Evolutionary conservation across 306 rosid species (phyloP).

Genomic region (Castanea mollissima): DNA sequence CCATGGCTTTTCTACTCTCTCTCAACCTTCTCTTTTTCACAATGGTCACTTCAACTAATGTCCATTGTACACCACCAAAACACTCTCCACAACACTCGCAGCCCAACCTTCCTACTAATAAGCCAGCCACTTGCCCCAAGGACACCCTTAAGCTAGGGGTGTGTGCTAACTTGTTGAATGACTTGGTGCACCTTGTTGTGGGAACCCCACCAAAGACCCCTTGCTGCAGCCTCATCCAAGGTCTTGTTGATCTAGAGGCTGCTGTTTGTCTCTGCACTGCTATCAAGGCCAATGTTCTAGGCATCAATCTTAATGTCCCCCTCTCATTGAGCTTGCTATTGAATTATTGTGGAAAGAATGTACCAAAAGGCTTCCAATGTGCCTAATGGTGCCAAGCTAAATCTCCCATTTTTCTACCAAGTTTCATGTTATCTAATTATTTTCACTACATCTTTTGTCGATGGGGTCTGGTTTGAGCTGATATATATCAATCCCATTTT

Average conservation of each 20-base stretch:
- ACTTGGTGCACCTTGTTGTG: slow-evolving; percentile 26
- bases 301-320: slow-evolving; percentile 48
- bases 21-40: slow-evolving; percentile 27
- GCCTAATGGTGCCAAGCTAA: no score
- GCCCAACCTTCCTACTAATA: neutral
- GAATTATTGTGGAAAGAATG: slow-evolving; percentile 46
- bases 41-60: slow-evolving; percentile 11
- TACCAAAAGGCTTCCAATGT: no score
- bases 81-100: neutral
- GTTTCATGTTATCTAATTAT: no score
- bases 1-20: slow-evolving; percentile 20
- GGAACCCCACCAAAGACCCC: slow-evolving; percentile 45
- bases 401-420: no score
- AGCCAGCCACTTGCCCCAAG: slow-evolving; percentile 31
- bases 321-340: slow-evolving; percentile 46
- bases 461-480: no score
- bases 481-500: no score
- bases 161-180: slow-evolving; percentile 41
- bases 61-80: slow-evolving; percentile 4
- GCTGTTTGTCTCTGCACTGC: slow-evolving; percentile 65
- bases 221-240: slow-evolving; percentile 47
- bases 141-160: slow-evolving; percentile 49
- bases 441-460: no score
- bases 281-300: slow-evolving; percentile 46
- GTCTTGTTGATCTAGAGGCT: slow-evolving; percentile 44